phyloP scores from a whole-genome alignment of 345 rosid genomes.

The Boechera retrofracta region DNA sequence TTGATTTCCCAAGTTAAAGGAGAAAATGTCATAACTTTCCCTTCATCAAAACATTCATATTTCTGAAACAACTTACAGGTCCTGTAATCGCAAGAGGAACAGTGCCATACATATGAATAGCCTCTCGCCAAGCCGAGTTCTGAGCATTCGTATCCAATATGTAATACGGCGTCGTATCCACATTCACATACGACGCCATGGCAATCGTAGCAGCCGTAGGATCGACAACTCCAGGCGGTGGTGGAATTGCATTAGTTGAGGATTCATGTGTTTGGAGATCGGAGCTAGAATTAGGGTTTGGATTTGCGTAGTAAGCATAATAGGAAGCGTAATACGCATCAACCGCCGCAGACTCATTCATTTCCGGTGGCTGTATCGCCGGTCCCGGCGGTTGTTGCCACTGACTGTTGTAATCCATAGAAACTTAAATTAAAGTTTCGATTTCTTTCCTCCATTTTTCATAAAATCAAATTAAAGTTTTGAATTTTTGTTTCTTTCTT shows the following conservation, averaged over 20 bases:
- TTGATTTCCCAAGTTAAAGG: slow-evolving; percentile 17
- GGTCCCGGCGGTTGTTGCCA: slow-evolving; percentile 17
- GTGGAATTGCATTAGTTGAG: background rate
- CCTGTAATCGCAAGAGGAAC: slow-evolving; percentile 38
- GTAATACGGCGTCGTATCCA: slow-evolving; percentile 30
- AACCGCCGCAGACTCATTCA: background rate
- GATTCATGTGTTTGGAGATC: background rate
- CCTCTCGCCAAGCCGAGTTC: slow-evolving; percentile 36
- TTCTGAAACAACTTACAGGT: slow-evolving; percentile 31
- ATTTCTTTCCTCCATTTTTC: background rate
- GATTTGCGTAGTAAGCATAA: slow-evolving; percentile 31
- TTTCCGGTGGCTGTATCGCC: slow-evolving; percentile 18
- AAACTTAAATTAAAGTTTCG: background rate
- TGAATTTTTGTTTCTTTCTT: background rate
- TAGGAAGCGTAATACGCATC: slow-evolving; percentile 28
- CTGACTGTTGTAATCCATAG: slow-evolving; percentile 16
- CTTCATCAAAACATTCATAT: too few species aligned
- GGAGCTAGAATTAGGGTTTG: background rate
- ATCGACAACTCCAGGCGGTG: slow-evolving; percentile 48
- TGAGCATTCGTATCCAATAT: slow-evolving; percentile 39
- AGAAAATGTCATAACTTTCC: too few species aligned
- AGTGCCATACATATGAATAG: slow-evolving; percentile 38
- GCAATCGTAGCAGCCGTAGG: background rate
- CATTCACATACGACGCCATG: background rate
- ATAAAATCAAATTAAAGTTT: background rate